phyloP scores from a whole-genome alignment of 352 stramenopile genomes.

The Pythium plurisporium region DNA sequence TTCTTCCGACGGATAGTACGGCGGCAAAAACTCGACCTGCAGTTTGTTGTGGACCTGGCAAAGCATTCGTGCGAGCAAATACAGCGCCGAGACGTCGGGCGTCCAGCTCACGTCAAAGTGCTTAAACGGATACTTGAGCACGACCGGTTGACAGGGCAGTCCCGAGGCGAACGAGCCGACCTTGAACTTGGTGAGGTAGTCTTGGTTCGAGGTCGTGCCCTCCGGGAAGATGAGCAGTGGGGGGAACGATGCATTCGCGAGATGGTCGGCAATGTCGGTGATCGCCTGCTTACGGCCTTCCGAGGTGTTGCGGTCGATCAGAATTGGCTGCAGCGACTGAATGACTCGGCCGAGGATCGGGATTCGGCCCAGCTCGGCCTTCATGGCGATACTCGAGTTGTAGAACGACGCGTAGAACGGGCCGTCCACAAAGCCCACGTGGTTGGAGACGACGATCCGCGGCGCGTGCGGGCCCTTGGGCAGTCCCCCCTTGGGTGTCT shows the following conservation, averaged over 20 bases:
- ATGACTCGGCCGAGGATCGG: constrained; percentile 56
- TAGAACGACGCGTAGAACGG: constrained; percentile 54
- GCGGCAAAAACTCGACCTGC: constrained; percentile 50
- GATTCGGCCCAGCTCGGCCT: constrained; percentile 53
- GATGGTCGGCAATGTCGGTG: constrained; percentile 56
- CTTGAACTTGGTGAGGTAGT: constrained; percentile 73
- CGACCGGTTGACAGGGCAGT: constrained; percentile 50
- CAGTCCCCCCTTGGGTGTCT: constrained; percentile 28
- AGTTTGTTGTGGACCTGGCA: constrained; percentile 69
- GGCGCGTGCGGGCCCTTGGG: constrained; percentile 21
- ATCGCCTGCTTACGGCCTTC: constrained; percentile 52
- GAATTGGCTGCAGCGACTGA: constrained; percentile 54
- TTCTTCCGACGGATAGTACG: constrained; percentile 40
- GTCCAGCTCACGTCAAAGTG: constrained; percentile 77
- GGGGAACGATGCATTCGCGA: constrained; percentile 34
- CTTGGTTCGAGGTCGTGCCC: constrained; percentile 70
- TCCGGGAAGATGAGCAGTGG: constrained; percentile 70
- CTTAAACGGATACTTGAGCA: constrained; percentile 59
- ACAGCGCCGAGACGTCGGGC: constrained; percentile 42
- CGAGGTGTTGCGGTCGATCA: constrained; percentile 51
- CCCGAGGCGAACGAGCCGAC: constrained; percentile 63
- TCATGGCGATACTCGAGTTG: constrained; percentile 66
- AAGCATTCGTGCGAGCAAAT: constrained; percentile 53
- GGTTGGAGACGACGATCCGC: constrained; percentile 65
- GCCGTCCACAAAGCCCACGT: constrained; percentile 66